Evolutionary conservation across 2,329 filamentous ascomycete species (phyloP).

Genomic region (Xylariaceae sp.): DNA sequence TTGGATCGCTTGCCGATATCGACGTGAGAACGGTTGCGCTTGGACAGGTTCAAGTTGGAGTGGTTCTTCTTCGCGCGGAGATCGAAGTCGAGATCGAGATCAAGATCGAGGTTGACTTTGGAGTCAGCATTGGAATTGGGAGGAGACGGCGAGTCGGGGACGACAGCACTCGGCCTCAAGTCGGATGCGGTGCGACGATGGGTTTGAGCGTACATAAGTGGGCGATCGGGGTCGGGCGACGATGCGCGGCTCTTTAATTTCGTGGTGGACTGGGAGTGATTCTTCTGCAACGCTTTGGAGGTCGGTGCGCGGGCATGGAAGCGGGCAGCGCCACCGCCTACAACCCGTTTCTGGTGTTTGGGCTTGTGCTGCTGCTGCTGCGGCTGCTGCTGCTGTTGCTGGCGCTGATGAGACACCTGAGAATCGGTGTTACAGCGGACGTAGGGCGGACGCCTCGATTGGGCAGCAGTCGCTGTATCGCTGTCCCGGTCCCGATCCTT

Average conservation of each 20-base stretch:
- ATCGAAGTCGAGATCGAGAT: neutral
- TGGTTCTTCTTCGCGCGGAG: constrained; percentile 46
- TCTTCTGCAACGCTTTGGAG: constrained; percentile 46
- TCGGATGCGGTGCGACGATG: constrained; percentile 50
- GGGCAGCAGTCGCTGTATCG: constrained; percentile 45
- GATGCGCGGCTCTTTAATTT: constrained; percentile 42
- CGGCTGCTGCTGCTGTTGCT: constrained; percentile 31
- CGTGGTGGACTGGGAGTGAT: constrained; percentile 31
- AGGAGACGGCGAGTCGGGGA: constrained; percentile 12
- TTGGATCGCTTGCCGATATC: constrained; percentile 50
- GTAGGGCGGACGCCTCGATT: constrained; percentile 50
- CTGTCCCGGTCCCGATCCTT: constrained; percentile 38
- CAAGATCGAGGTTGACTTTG: neutral
- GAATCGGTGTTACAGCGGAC: constrained; percentile 34
- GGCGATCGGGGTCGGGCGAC: constrained; percentile 40
- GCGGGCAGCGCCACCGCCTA: constrained; percentile 42
- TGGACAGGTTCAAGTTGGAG: constrained; percentile 44
- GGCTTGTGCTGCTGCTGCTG: constrained; percentile 14
- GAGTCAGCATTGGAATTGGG: constrained; percentile 25
- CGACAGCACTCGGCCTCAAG: constrained; percentile 43
- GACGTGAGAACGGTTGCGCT: constrained; percentile 56
- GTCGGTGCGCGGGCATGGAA: constrained; percentile 49
- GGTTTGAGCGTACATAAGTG: constrained; percentile 29
- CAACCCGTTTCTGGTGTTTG: constrained; percentile 39
- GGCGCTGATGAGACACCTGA: constrained; percentile 31